Evolutionary conservation across 768 basidiomycete genomes (phyloP), one percentile per base, ranked within the genome.

Genomic region (Coprinellus micaceus): DNA sequence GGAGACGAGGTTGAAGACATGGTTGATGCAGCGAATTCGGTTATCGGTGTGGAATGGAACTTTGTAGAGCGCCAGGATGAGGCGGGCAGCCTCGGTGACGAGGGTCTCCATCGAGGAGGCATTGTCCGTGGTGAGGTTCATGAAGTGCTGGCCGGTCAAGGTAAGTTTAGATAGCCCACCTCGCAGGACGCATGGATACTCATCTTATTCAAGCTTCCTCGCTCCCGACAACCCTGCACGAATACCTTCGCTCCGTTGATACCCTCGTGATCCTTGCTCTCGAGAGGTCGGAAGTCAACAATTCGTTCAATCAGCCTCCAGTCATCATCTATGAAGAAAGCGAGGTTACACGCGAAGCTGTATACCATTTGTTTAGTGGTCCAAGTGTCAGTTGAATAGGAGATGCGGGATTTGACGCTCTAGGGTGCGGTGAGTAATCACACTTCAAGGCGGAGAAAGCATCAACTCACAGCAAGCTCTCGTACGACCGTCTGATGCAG

Each of bases 1-100:
- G 9, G 73, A 70, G 7, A 72, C 66, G 21, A 76, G 67, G 45
- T 74, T 74, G 40, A 72, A 61, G 21, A 72, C 67, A 52, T 74
- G 73, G 1, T 63, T 61, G 1, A 72, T 54, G 51, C 73, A 74
- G 1, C 64, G 69, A 19, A 74, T 70, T 22, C 74, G 74, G n/a
- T 65, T 61, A 40, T 71, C 64, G 7, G 68, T 64, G 7, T 53
- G 53, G 26, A 61, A 60, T n/a, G n/a, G n/a, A n/a, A n/a, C n/a
- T n/a, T n/a, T n/a, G n/a, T n/a, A n/a, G n/a, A n/a, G n/a, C n/a
- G 25, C 62, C 61, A 21, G 24, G 10, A 69, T 57, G 30, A 58
- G 45, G 5, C 58, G 60, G n/a, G 64, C 60, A 2, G 61, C 54
- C 0, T 66, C 66, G 6, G 44, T 22, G 5, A 71, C 43, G 7